Evolutionary conservation across 2,329 filamentous ascomycete genomes (phyloP), one percentile per base, ranked within the genome.

Genomic region (Ceratocystis diversiconidia): DNA sequence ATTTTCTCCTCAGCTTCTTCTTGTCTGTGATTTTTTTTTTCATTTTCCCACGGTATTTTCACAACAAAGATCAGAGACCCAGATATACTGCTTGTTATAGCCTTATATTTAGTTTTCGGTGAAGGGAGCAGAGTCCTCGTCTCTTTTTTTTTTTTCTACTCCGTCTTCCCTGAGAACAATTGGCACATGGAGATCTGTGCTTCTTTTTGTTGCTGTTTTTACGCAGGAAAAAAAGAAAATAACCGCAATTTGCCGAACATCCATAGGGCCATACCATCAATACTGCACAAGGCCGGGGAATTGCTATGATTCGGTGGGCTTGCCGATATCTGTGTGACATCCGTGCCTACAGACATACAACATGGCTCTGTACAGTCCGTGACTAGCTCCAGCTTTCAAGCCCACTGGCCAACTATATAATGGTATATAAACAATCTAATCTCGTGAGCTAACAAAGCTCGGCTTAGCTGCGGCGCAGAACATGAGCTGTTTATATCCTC

Each of bases 251-350:
- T 59, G 55, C 28, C 55, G 17, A 59, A 7, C 3, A 52, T 7
- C 6, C n/a, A 50, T 8, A 41, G 36, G 36, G 36, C 36, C 36
- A 41, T 41, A 7, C 48, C 8, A 52, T 10, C 8, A 12, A 52
- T 19, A 25, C 22, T 52, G 25, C 48, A 36, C 25, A 32, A 36
- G 30, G 2, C 28, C 28, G 36, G 36, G 36, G 36, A 41, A 59
- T 30, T 17, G 55, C 55, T 59, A 59, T 59, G 55, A 59, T 59
- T 59, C 55, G 55, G 55, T 36, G 55, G 55, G 55, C 55, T 59
- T 59, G 55, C 55, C 55, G 55, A 59, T 59, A n/a, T 17, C 55
- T 36, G 55, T n/a, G 28, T 36, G 28, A 36, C 55, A 59, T 59
- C 55, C 55, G 55, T 59, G 55, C 55, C 32, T 59, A 30, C 22